Evolutionary conservation across 441 rosid species (phyloP), one percentile per base, ranked within the genome.

Genomic region (Lepidium campestre): DNA sequence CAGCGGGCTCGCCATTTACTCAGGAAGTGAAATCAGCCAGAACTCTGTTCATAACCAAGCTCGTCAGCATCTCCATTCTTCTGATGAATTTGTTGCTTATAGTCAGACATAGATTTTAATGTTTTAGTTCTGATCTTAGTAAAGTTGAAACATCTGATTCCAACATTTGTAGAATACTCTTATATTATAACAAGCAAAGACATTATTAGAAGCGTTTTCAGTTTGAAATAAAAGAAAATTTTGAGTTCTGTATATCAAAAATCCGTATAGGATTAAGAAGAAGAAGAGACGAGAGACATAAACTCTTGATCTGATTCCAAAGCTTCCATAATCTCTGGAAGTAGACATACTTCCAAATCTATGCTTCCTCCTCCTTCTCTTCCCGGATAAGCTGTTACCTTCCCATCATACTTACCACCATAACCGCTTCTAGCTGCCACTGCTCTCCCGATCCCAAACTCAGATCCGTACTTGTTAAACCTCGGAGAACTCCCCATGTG

Each of bases 401-500:
- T 88, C 42, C 95, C 96, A 11, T 86, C 86, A 41, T 68, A 80
- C 78, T 88, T 89, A 59, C 81, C 35, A 2, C 81, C 81, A 44
- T 79, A 85, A 2, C 95, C 95, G 45, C 98, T 86, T 10, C 89
- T 75, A 65, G 74, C 74, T 7, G 89, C 79, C 59, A 85, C 64
- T 0, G 90, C 91, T 73, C 87, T 86, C 27, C 96, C 95, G 68
- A 92, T 45, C 13, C 89, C 93, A 66, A 87, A 87, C 67, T 92
- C 86, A 22, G 22, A 46, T 18, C 90, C 88, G 1, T 92, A 89
- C 80, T 71, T 87, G 64, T 89, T 62, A 79, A 91, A 91, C 68
- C 94, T 80, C 0, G 90, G 96, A 0, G 95, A 91, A 76, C 98
- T 89, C 56, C 91, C 92, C 73, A 91, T 77, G 73, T 80, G 75